Evolutionary conservation across 495 filamentous ascomycete species (phyloP).

Genomic region (Durotheca rogersii): DNA sequence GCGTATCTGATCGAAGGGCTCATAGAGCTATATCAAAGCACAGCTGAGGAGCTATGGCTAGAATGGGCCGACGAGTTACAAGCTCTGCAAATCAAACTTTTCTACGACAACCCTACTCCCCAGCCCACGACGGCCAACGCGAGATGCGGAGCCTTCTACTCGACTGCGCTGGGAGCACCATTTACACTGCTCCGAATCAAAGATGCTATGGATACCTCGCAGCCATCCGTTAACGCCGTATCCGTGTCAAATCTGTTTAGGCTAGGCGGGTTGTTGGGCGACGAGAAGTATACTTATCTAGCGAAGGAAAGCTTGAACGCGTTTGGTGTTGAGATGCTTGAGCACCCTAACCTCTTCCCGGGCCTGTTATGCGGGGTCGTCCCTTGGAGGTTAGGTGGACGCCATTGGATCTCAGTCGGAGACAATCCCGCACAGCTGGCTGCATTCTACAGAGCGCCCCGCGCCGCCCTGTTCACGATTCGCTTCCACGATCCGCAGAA

Average conservation of each 20-base stretch:
- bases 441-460: conserved; percentile 27
- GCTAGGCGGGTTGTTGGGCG: conserved; percentile 67
- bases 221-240: conserved; percentile 85
- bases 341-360: conserved; percentile 87
- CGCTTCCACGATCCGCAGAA: conserved; percentile 24
- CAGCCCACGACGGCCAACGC: conserved; percentile 27
- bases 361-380: conserved; percentile 77
- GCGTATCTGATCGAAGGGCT: conserved; percentile 84
- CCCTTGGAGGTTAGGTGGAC: conserved; percentile 57
- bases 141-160: conserved; percentile 76
- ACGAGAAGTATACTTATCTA: conserved; percentile 60
- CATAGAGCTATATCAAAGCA: conserved; percentile 84
- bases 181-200: conserved; percentile 86
- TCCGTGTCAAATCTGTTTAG: conserved; percentile 81
- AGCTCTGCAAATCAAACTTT: conserved; percentile 59
- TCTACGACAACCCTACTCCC: conserved; percentile 56
- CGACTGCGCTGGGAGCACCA: conserved; percentile 65
- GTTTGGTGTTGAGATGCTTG: conserved; percentile 86
- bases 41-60: conserved; percentile 76
- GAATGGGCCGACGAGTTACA: conserved; percentile 84
- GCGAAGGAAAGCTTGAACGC: conserved; percentile 75
- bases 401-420: conserved; percentile 29
- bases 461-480: conserved; percentile 30
- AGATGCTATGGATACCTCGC: conserved; percentile 86
- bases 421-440: conserved; percentile 10